Percentiles rank a stretch among this genome's conserved stretches.
Conservation (phyloP, 2,329 filamentous ascomycete species). For the Coniochaeta hoffmannii region DNA sequence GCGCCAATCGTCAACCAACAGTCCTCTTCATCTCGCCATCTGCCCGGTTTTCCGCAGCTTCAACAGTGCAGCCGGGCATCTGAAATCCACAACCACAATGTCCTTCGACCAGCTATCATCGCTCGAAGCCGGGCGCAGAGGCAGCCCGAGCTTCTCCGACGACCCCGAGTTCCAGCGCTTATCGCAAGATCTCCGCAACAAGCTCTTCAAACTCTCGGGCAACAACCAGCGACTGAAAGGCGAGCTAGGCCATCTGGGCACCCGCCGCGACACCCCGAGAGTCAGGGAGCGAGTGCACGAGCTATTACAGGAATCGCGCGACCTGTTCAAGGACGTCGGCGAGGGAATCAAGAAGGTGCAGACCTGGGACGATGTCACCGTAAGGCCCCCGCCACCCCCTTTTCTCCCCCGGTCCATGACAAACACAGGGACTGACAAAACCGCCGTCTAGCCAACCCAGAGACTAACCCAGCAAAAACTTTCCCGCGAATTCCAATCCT, state of each 20-base stretch:
- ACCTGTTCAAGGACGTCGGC: constrained; percentile 83
- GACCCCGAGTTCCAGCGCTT: constrained; percentile 86
- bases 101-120: constrained; percentile 84
- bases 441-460: constrained; percentile 66
- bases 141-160: constrained; percentile 73
- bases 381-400: constrained; percentile 31
- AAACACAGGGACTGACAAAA: background rate
- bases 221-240: constrained; percentile 80
- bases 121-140: constrained; percentile 68
- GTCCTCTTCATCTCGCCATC: background rate
- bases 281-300: constrained; percentile 86
- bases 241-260: constrained; percentile 80
- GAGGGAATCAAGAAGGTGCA: constrained; percentile 92
- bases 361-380: constrained; percentile 75
- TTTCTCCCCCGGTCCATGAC: background rate
- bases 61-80: background rate
- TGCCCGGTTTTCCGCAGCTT: background rate
- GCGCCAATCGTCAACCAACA: background rate
- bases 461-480: constrained; percentile 96
- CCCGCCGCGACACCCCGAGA: constrained; percentile 82
- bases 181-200: constrained; percentile 75
- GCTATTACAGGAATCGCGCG: constrained; percentile 76
- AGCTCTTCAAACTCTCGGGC: constrained; percentile 81
- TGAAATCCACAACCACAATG: constrained; percentile 45
- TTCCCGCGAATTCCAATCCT: constrained; percentile 84